These are phyloP conservation scores for Botryosphaeria dothidea DNA, from an alignment of 2,329 filamentous ascomycete genomes.

Conservation along the genomic window DNA sequence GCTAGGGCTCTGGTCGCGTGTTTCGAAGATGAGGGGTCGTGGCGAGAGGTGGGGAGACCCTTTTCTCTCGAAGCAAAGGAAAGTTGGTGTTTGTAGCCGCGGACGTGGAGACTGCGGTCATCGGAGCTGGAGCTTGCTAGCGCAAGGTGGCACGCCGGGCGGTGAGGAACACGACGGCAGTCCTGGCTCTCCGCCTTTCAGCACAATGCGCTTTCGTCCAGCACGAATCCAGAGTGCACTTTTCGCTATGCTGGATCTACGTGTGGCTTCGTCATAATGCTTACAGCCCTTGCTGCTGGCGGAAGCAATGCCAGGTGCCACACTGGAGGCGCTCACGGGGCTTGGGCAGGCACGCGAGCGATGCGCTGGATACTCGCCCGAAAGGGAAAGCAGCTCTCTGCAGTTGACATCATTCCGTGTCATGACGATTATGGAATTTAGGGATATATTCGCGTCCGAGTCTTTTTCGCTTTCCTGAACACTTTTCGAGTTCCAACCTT, in stretches of 20 bases:
- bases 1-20: neutral
- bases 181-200: neutral
- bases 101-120: conserved; percentile 5
- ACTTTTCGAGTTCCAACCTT: neutral
- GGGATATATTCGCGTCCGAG: neutral
- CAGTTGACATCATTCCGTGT: conserved; percentile 11
- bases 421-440: conserved; percentile 3
- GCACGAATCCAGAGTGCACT: neutral
- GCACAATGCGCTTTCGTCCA: neutral
- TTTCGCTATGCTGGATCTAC: neutral
- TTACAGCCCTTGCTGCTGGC: neutral
- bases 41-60: neutral
- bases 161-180: neutral
- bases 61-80: neutral
- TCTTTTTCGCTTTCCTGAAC: neutral
- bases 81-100: neutral
- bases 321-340: neutral
- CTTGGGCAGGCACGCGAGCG: neutral
- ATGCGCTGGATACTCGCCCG: neutral
- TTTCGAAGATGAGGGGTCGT: neutral
- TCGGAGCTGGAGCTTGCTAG: conserved; percentile 11
- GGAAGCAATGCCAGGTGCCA: neutral
- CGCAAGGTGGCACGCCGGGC: conserved; percentile 10
- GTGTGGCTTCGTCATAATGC: neutral
- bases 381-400: conserved; percentile 2